phyloP scores from a whole-genome alignment of 2,329 filamentous ascomycete genomes.

The Penicillium sp. region DNA sequence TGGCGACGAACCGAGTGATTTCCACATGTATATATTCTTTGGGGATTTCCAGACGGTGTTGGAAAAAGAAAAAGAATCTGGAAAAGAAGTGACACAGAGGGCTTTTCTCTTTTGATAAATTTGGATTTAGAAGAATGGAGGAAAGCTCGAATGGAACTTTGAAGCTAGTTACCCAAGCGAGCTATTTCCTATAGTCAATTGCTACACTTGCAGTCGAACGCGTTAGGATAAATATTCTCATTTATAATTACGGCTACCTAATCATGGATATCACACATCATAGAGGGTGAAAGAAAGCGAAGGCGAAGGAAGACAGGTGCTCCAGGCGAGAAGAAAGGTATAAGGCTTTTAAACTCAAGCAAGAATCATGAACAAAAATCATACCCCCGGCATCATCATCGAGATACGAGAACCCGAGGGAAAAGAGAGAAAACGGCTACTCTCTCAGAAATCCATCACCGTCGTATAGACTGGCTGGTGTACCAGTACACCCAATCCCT shows the following conservation, averaged over 20 bases:
- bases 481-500: constrained; percentile 32
- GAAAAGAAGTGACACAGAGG: no score
- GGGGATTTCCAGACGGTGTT: no score
- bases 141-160: no score
- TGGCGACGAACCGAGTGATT: constrained; percentile 50
- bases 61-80: constrained; percentile 1
- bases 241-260: constrained; percentile 23
- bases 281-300: background rate
- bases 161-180: no score
- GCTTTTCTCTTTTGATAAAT: no score
- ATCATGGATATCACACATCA: constrained; percentile 8
- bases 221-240: constrained; percentile 8
- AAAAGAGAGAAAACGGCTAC: constrained; percentile 15
- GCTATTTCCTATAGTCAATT: no score
- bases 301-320: constrained; percentile 5
- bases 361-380: constrained; percentile 7
- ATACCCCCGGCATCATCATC: background rate
- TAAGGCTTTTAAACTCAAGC: constrained; percentile 16
- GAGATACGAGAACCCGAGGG: constrained; percentile 4
- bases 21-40: background rate
- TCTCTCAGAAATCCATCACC: constrained; percentile 39
- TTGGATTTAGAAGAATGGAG: no score
- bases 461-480: constrained; percentile 50
- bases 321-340: constrained; percentile 15
- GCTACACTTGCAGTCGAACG: no score